phyloP scores from a whole-genome alignment of 2,329 filamentous ascomycete species.

The Fusarium kyushuense region DNA sequence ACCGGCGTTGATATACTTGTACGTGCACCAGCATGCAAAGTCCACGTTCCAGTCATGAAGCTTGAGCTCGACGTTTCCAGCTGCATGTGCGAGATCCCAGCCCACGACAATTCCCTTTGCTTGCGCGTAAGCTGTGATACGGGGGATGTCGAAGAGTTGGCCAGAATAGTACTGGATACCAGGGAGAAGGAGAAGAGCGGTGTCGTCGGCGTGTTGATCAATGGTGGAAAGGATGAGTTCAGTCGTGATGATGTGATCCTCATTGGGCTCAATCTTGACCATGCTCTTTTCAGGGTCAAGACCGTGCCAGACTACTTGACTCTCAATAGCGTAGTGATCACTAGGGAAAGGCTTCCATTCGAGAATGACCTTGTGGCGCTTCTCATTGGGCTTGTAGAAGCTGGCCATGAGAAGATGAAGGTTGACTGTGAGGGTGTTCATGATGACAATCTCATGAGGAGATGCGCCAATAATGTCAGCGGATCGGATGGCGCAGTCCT shows the following conservation, averaged over 20 bases:
- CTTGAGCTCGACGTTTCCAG: slow-evolving; percentile 81
- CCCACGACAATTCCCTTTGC: slow-evolving; percentile 78
- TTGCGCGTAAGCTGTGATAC: slow-evolving; percentile 82
- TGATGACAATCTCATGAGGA: slow-evolving; percentile 81
- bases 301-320: slow-evolving; percentile 79
- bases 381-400: slow-evolving; percentile 79
- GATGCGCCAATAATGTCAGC: slow-evolving; percentile 80
- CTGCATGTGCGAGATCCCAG: slow-evolving; percentile 91
- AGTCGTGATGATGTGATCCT: slow-evolving; percentile 73
- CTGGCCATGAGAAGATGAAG: slow-evolving; percentile 85
- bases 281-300: slow-evolving; percentile 75
- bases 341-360: slow-evolving; percentile 92
- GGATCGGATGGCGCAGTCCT: slow-evolving; percentile 76
- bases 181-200: slow-evolving; percentile 83
- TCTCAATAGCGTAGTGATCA: slow-evolving; percentile 87
- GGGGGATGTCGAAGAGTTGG: slow-evolving; percentile 85
- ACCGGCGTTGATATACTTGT: slow-evolving; percentile 92
- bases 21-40: slow-evolving; percentile 93
- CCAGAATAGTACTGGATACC: slow-evolving; percentile 95
- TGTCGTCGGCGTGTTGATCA: slow-evolving; percentile 76
- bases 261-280: slow-evolving; percentile 77
- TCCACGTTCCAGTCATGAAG: slow-evolving; percentile 93
- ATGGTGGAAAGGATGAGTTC: slow-evolving; percentile 79
- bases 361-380: slow-evolving; percentile 82
- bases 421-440: slow-evolving; percentile 88